Base-by-base conservation (phyloP, 1,139 yeast genomes). In the Wickerhamiella pararugosa region DNA sequence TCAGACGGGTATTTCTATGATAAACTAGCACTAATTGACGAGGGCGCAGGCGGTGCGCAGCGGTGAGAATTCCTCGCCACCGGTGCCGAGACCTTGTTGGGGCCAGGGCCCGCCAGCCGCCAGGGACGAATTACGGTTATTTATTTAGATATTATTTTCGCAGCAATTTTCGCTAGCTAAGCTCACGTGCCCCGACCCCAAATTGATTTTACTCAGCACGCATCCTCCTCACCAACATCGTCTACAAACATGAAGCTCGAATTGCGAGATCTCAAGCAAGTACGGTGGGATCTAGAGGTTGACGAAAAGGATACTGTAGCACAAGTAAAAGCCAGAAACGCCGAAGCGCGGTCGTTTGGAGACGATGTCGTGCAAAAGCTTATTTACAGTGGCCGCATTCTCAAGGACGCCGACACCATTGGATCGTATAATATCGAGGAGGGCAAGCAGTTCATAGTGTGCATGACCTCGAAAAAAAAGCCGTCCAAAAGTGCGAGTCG, bases 191-290 rank as follows among this genome's bases (percentile, higher is more conserved):
- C 21, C 21, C 21, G 21, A 15, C 21, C 21, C 21, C 21, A 15
- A 15, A 15, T 15, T 15, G 21, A 15, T 15, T 15, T 15, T 15
- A 15, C 21, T 15, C 21, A 15, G 21, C 21, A 15, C 21, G 21
- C 21, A 15, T 4, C 21, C 21, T 15, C 21, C 21, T 15, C 21
- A 15, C 21, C 21, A 15, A 15, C 21, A 15, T 15, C 21, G 21
- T 29, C 31, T 29, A 8, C 31, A 15, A 35, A 25, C 34, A 86
- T 90, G 93, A 81, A 79, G 64, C 69, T 92, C 51, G 74, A 79
- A 43, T 76, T 90, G 61, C 86, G 87, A 61, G 94, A 90, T 63
- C 82, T 90, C 64, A 86, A 87, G 66, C 92, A 90, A 66, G 87
- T 83, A 59, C 82, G 78, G 60, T 75, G 87, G 61, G 72, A 86